phyloP scores from a whole-genome alignment of 2,329 filamentous ascomycete species.

The Cordyceps cicadae region DNA sequence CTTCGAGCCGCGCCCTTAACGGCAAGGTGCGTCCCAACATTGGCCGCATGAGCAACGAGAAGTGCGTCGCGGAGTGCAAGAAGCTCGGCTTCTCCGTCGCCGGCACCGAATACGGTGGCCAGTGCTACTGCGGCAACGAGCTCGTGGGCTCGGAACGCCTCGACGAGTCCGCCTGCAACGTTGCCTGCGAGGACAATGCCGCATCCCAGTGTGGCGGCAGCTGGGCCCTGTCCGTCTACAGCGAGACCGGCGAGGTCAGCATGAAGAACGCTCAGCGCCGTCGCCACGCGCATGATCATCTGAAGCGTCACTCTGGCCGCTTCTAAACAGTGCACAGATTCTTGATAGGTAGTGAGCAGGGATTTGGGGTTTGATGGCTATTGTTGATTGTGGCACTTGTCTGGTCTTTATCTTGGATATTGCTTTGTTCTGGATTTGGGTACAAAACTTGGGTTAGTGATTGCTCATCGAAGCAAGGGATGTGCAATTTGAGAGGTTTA shows the following conservation, averaged over 20 bases:
- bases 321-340: background rate
- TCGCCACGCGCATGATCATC: conserved; percentile 31
- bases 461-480: background rate
- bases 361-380: background rate
- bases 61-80: conserved; percentile 42
- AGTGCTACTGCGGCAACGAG: conserved; percentile 44
- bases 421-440: background rate
- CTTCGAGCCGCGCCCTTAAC: conserved; percentile 28
- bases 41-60: conserved; percentile 34
- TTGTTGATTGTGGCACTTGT: background rate
- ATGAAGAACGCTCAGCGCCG: conserved; percentile 22
- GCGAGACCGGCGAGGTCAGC: conserved; percentile 25
- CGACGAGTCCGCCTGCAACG: conserved; percentile 36
- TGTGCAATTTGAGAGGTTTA: background rate
- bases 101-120: conserved; percentile 41
- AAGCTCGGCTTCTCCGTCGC: conserved; percentile 33
- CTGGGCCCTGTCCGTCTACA: conserved; percentile 38
- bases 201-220: conserved; percentile 42
- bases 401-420: background rate
- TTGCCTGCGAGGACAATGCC: conserved; percentile 40
- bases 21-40: conserved; percentile 32
- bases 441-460: background rate
- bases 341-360: background rate
- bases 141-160: conserved; percentile 30
- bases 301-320: conserved; percentile 24